Conservation (phyloP, 1,139 yeast species). For the Cylindricascospora bacillispora region DNA sequence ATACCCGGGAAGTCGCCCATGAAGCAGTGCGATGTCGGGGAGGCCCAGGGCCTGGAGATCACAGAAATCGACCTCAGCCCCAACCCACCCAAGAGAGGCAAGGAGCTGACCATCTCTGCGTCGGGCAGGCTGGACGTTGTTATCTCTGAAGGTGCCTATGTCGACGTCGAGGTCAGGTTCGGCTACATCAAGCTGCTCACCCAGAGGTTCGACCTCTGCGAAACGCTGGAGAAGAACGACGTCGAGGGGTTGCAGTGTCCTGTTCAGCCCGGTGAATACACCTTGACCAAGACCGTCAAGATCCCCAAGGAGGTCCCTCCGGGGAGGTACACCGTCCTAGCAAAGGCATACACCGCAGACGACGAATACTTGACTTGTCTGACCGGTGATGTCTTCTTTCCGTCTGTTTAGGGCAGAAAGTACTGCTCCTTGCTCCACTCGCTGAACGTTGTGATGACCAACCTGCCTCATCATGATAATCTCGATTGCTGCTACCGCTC, state of each 20-base stretch:
- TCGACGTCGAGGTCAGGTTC: conserved; percentile 82
- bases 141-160: conserved; percentile 76
- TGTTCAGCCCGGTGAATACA: conserved; percentile 51
- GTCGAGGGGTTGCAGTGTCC: conserved; percentile 55
- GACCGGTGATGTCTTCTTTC: conserved; percentile 64
- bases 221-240: conserved; percentile 71
- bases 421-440: neutral
- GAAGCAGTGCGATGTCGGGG: conserved; percentile 54
- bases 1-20: conserved; percentile 89
- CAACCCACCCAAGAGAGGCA: conserved; percentile 79
- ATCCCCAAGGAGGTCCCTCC: conserved; percentile 94
- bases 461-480: too few relatives aligned
- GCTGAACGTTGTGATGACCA: too few relatives aligned
- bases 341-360: conserved; percentile 77
- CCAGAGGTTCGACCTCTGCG: conserved; percentile 84
- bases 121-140: conserved; percentile 44
- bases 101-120: conserved; percentile 66
- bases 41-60: conserved; percentile 51
- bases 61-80: conserved; percentile 53
- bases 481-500: neutral
- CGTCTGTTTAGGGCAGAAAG: conserved; percentile 19
- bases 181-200: conserved; percentile 81
- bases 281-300: conserved; percentile 56
- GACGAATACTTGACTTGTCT: conserved; percentile 77
- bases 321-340: conserved; percentile 74